phyloP scores from a whole-genome alignment of 441 rosid species.

The Populus trichocarpa region DNA sequence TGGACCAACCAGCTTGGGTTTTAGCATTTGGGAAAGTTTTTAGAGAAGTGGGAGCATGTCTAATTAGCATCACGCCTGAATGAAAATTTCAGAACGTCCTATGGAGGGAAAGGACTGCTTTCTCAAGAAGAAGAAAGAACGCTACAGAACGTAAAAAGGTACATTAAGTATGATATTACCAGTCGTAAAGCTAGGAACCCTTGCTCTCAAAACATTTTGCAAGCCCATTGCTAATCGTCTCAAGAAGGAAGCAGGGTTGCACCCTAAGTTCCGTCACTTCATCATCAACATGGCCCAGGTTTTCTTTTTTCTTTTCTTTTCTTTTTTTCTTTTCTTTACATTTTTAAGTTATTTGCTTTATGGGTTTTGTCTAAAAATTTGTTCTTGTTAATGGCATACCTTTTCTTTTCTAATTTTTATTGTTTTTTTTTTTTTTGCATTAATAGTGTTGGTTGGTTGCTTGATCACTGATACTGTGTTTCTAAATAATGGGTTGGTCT shows the following conservation, averaged over 20 bases:
- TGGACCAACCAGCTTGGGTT: neutral
- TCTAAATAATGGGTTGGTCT: neutral
- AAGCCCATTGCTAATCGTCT: conserved; percentile 80
- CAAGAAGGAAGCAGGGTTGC: conserved; percentile 60
- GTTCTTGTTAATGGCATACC: neutral
- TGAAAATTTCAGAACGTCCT: neutral
- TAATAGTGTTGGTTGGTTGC: neutral
- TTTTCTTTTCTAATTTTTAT: neutral
- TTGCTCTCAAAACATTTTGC: conserved; percentile 58
- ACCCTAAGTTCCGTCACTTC: conserved; percentile 63
- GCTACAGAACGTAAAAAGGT: neutral
- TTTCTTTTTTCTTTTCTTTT: neutral
- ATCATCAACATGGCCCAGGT: conserved; percentile 81
- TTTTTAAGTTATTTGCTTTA: neutral
- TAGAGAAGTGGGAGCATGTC: neutral
- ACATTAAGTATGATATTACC: conserved; percentile 51
- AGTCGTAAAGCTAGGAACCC: conserved; percentile 61
- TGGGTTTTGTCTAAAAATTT: neutral
- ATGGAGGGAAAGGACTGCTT: conserved; percentile 4
- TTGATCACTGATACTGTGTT: neutral
- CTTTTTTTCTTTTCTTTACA: neutral
- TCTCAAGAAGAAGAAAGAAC: neutral
- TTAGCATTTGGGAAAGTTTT: neutral
- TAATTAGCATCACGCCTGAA: neutral
- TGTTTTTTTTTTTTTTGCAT: neutral